Conservation (phyloP, 805 yeast species). For the Candida orba region DNA sequence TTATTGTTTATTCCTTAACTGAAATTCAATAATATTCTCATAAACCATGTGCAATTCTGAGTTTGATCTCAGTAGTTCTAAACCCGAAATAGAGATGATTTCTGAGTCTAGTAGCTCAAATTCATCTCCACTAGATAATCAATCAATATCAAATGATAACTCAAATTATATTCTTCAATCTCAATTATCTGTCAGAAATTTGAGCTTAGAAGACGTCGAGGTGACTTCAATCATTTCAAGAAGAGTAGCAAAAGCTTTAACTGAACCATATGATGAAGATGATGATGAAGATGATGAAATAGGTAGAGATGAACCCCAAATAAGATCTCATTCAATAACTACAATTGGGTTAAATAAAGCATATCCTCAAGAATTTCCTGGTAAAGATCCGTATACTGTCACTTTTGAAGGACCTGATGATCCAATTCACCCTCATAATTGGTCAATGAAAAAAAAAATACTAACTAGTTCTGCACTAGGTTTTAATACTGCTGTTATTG, state of each 20-base stretch:
- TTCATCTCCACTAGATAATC: no score
- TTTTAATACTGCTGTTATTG: constrained; percentile 40
- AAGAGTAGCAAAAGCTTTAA: background rate
- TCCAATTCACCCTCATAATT: constrained; percentile 75
- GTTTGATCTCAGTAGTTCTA: background rate
- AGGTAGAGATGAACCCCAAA: constrained; percentile 20
- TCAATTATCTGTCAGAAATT: background rate
- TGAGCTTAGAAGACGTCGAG: constrained; percentile 3
- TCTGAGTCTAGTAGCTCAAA: background rate
- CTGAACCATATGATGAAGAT: background rate
- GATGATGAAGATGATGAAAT: background rate
- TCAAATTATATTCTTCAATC: no score
- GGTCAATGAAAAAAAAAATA: constrained; percentile 45
- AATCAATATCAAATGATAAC: no score
- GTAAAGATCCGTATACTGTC: constrained; percentile 59
- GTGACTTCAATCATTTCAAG: constrained; percentile 1
- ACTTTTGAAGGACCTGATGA: constrained; percentile 73
- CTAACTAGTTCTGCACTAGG: constrained; percentile 38
- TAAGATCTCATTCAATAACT: background rate
- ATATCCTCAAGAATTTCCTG: constrained; percentile 40
- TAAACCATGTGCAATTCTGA: no score
- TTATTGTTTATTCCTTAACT: background rate
- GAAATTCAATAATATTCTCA: no score
- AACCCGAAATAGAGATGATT: background rate
- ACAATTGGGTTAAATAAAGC: constrained; percentile 62